A percentile compares a stretch with the other conserved stretches of the same genome.
phyloP scores from a whole-genome alignment of 495 filamentous ascomycete genomes.

The Lasiosphaeria hispida region DNA sequence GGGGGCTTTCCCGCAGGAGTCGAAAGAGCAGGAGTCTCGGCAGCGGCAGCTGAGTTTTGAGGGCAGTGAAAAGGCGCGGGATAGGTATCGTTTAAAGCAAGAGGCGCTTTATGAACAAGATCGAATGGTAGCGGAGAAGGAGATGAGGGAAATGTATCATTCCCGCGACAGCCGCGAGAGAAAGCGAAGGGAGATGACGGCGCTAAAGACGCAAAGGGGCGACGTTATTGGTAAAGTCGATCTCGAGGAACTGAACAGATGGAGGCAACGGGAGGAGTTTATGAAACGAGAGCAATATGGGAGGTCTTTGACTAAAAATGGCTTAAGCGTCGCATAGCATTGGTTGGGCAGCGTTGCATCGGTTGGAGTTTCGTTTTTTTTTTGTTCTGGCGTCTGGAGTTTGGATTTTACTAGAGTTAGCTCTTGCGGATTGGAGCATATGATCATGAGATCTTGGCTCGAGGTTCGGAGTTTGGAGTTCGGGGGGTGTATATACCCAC shows the following conservation, averaged over 20 bases:
- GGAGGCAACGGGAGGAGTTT: conserved; percentile 17
- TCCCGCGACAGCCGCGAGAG: not conserved
- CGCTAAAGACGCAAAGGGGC: conserved; percentile 23
- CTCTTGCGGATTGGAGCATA: too few relatives aligned
- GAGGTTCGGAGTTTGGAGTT: too few relatives aligned
- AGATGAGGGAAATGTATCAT: conserved; percentile 11
- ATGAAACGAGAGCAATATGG: not conserved
- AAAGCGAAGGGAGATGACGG: conserved; percentile 25
- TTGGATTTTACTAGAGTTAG: too few relatives aligned
- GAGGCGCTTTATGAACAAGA: conserved; percentile 11
- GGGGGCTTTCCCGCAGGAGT: not conserved
- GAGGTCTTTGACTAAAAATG: conserved; percentile 5
- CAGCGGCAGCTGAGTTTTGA: not conserved
- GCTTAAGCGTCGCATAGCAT: too few relatives aligned
- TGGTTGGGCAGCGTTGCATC: too few relatives aligned
- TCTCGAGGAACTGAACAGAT: conserved; percentile 27
- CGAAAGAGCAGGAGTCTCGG: not conserved
- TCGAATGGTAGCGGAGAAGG: conserved; percentile 10
- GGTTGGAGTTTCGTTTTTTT: too few relatives aligned
- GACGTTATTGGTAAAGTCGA: conserved; percentile 29
- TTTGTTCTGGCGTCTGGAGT: too few relatives aligned
- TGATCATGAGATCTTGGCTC: too few relatives aligned
- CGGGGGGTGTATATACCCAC: too few relatives aligned
- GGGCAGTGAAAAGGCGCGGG: not conserved
- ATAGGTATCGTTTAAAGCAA: not conserved